Evolutionary conservation across 768 basidiomycete species (phyloP), one percentile per base, ranked within the genome.

Genomic region (Tulasnella sp.): DNA sequence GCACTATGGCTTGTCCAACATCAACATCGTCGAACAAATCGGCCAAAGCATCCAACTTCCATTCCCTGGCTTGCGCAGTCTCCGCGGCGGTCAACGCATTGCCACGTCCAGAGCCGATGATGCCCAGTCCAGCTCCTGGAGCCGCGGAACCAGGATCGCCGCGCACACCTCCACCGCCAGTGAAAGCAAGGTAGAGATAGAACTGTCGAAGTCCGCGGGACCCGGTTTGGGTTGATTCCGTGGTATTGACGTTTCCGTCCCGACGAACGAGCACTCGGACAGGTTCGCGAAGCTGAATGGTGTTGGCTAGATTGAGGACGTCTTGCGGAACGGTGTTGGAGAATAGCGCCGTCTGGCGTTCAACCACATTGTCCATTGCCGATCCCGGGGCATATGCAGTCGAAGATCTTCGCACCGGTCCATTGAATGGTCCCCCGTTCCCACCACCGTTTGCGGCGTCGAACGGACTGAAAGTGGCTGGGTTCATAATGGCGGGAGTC

Each of bases 241-340:
- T 36, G 37, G 88, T 88, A 11, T 85, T 84, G 65, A 91, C 89
- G 77, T 91, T 92, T 44, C 92, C 92, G 75, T 94, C 92, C 19
- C 96, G 86, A 68, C 97, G 87, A 29, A 99, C 97, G 22, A 99
- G 88, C n/a, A 99, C 97, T 32, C 97, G 88, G 47, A 99, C 95
- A 26, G 97, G 96, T 79, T 99, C 97, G 68, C 91, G 88, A 12
- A 99, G 86, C 77, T 97, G 92, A 72, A 99, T 94, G 4, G 91
- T 88, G 69, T 92, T 88, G 1, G 95, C 95, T 47, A 99, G 89
- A 79, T 95, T 98, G 75, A 99, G 86, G 12, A 99, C 97, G 78
- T 99, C 97, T 79, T 96, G 94, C 17, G 94, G 96, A 19, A 97
- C 95, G 2, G 97, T 99, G 79, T 98, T 98, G 41, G 94, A 96